Conservation (phyloP, 345 rosid genomes). For the Populus pruinosa region DNA sequence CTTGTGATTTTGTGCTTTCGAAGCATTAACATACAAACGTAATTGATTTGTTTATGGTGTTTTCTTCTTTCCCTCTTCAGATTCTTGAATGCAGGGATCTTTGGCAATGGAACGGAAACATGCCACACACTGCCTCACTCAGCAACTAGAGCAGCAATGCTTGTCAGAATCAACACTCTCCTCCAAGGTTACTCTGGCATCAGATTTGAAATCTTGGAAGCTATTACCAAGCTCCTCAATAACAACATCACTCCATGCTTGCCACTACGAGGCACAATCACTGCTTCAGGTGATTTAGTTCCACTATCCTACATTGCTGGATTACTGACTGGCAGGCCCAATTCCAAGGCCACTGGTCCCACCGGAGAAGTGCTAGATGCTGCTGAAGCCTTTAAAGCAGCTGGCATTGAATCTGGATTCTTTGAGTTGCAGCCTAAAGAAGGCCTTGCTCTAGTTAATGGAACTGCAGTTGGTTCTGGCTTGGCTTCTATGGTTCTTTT, state of each 20-base stretch:
- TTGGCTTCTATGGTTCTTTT: constrained; percentile 25
- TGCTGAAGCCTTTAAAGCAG: constrained; percentile 6
- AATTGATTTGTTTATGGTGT: background rate
- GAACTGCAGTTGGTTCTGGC: constrained; percentile 29
- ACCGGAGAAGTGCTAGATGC: constrained; percentile 17
- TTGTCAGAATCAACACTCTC: constrained; percentile 32
- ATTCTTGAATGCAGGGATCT: constrained; percentile 31
- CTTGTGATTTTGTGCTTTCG: background rate
- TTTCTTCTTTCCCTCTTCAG: background rate
- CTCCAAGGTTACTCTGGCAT: constrained; percentile 32
- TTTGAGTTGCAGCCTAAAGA: constrained; percentile 30
- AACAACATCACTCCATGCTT: constrained; percentile 24
- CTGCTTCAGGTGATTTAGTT: constrained; percentile 28
- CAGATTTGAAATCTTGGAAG: constrained; percentile 29
- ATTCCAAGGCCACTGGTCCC: constrained; percentile 24
- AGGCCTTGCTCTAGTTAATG: constrained; percentile 30
- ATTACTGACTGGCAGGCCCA: constrained; percentile 20
- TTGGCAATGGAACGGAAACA: constrained; percentile 23
- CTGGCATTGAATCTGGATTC: constrained; percentile 19
- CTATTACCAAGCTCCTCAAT: constrained; percentile 25
- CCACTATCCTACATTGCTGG: constrained; percentile 29
- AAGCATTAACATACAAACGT: background rate
- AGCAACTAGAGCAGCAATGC: constrained; percentile 27
- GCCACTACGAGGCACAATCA: constrained; percentile 24
- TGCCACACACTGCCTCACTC: constrained; percentile 26